A percentile compares a stretch with the other conserved stretches of the same genome.
phyloP scores from a whole-genome alignment of 1,139 yeast genomes.

The Candida labiduridarum region DNA sequence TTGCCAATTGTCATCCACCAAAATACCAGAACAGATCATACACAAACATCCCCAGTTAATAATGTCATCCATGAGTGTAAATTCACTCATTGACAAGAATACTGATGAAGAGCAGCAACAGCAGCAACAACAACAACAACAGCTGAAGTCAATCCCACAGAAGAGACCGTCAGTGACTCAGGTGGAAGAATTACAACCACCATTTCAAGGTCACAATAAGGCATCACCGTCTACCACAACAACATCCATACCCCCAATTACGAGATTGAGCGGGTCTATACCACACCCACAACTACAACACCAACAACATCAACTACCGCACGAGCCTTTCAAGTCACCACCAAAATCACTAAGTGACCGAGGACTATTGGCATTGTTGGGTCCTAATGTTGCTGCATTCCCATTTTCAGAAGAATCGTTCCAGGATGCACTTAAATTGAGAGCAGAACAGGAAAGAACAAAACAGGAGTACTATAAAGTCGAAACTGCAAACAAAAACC shows the following conservation, averaged over 20 bases:
- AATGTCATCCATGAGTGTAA: constrained; percentile 19
- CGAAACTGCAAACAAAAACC: constrained; percentile 62
- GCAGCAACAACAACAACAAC: background rate
- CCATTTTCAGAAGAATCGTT: constrained; percentile 66
- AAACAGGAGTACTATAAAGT: constrained; percentile 77
- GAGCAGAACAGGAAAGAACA: constrained; percentile 79
- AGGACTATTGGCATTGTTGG: constrained; percentile 45
- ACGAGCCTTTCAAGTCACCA: constrained; percentile 8
- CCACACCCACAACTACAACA: background rate
- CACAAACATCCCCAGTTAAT: background rate
- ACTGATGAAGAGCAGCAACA: constrained; percentile 6
- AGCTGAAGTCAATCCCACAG: constrained; percentile 5
- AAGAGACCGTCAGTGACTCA: constrained; percentile 1
- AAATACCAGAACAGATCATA: background rate
- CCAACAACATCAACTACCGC: background rate
- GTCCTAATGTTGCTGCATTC: constrained; percentile 56
- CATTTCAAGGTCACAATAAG: constrained; percentile 6
- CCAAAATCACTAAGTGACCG: constrained; percentile 5
- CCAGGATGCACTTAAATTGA: constrained; percentile 61
- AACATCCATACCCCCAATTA: constrained; percentile 9
- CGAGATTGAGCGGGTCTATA: constrained; percentile 11
- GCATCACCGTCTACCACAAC: constrained; percentile 1
- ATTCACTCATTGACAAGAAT: constrained; percentile 17
- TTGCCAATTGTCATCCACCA: background rate
- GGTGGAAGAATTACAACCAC: constrained; percentile 7